Base-by-base conservation (phyloP, 805 yeast genomes). In the Ogataea salicorniae region DNA sequence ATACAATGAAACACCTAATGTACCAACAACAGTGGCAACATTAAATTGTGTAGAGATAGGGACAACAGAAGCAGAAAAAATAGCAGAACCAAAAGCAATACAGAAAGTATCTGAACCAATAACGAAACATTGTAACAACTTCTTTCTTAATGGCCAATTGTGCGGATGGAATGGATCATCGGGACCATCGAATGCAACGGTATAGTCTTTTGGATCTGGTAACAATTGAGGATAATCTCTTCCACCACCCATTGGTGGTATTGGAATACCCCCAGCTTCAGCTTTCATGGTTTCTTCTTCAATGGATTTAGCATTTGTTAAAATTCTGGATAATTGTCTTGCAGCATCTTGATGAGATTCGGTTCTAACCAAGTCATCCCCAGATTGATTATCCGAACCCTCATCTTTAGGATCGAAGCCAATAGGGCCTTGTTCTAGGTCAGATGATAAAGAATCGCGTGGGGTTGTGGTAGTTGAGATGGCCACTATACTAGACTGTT, bases 131-230 rank as follows among this genome's bases (percentile, higher is more conserved):
- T 72, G 65, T 9, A 62, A 41, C 1, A 72, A n/a, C 58, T 82
- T 84, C 48, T 67, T 72, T 38, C 46, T 56, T 37, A 69, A 14
- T 0, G 84, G 63, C 92, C 91, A 88, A 61, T 90, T 89, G 60
- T 81, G 83, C 0, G 97, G 96, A 62, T 83, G 88, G 8, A 67
- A 48, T 1, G 95, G 95, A 61, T 90, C 97, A 42, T 81, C 72
- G 1, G 84, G 83, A 0, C 96, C 95, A 60, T 85, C 85, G 59
- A 74, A 88, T 3, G 83, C 75, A 7, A 89, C 96, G 11, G 79
- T 73, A 61, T 81, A 89, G 1, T 69, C 70, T 20, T 70, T 76
- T 40, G 72, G 66, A 42, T 75, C 75, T 0, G 85, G 84, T 43
- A 83, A 71, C 23, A 70, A 46, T 8, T 87, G 82, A 6, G 92